phyloP scores from a whole-genome alignment of 148 eudicot species.

The Heliamphora exappendiculata region DNA sequence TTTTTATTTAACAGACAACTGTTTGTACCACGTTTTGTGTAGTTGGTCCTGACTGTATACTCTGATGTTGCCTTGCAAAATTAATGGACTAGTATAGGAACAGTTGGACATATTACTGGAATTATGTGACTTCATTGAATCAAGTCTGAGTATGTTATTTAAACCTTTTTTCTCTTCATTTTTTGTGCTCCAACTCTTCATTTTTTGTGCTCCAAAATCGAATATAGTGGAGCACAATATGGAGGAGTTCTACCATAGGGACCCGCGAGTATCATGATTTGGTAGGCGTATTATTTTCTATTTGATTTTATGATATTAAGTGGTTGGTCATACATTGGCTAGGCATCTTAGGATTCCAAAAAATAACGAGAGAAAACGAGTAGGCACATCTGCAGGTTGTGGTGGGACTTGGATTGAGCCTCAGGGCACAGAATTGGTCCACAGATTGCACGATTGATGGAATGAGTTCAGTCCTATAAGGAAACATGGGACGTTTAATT shows the following conservation, averaged over 20 bases:
- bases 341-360: not conserved
- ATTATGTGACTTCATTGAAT: not conserved
- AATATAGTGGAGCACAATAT: not conserved
- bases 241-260: not conserved
- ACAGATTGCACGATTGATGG: not conserved
- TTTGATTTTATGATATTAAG: not conserved
- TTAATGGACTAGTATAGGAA: not conserved
- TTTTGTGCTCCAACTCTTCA: not conserved
- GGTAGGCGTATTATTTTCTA: not conserved
- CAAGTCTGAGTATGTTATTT: not conserved
- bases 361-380: not conserved
- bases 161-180: not conserved
- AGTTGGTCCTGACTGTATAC: not conserved
- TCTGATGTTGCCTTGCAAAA: not conserved
- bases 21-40: not conserved
- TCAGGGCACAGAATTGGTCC: not conserved
- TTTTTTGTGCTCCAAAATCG: not conserved
- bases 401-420: not conserved
- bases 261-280: not conserved
- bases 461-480: not conserved
- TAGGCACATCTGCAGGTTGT: not conserved
- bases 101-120: not conserved
- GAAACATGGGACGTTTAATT: not conserved
- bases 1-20: no score
- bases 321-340: not conserved